Base-by-base conservation (phyloP, 352 stramenopile species). In the Pythium coloratum region DNA sequence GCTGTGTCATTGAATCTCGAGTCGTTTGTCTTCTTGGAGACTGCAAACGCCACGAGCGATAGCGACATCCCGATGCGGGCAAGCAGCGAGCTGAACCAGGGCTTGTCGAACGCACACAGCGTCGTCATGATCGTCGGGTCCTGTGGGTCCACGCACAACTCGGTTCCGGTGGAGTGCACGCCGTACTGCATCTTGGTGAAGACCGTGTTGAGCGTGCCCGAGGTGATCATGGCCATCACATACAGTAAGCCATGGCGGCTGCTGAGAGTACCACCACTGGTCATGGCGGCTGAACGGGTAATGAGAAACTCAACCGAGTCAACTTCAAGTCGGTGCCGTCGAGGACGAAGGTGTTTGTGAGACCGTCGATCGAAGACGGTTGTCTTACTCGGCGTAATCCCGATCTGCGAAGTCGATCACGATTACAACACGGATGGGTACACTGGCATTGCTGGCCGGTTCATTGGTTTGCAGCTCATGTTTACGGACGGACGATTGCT, bases 101-200 rank as follows among this genome's bases (percentile, higher is more conserved):
- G 85, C 76, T 93, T 93, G 76, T 81, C 76, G 66, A 93, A 93
- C 60, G 77, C 75, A 38, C 82, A 93, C 42, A 81, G 47, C 64
- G 64, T 84, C 57, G 81, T 90, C 38, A 62, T 44, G 5, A 34
- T 5, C 8, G 14, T 16, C 16, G 34, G 30, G 42, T 56, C 50
- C 24, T 66, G 6, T n/a, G 80, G 79, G 62, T 90, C 79, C 46
- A 73, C 40, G 62, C 83, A 93, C n/a, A 69, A 64, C 59, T 76
- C 72, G 16, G 70, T 82, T 55, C 85, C 82, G 5, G 77, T 62
- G 16, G 81, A 62, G 20, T 76, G 82, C 36, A 91, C 59, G 16
- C 73, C 70, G 70, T 93, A 93, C 75, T 91, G 72, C 34, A 80
- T 88, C 75, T 93, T 93, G 75, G 88, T 88, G 69, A 91, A 78